Base-by-base conservation (phyloP, 2,329 filamentous ascomycete genomes). In the Penicillium sp. region DNA sequence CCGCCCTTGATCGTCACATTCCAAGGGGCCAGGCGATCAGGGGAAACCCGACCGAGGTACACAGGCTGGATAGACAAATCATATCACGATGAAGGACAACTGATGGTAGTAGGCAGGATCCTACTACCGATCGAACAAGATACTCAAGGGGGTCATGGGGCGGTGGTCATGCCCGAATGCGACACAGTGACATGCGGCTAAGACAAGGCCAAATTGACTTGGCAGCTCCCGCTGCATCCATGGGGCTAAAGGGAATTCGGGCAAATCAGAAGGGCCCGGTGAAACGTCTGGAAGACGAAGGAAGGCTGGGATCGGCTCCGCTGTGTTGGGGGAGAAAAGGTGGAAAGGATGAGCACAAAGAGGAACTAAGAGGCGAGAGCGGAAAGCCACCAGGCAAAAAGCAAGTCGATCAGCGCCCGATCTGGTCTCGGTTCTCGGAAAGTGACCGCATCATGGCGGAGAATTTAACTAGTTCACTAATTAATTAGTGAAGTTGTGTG, bases 131-230 rank as follows among this genome's bases (percentile, higher is more conserved):
- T n/a, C n/a, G n/a, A n/a, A 11, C 14, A 27, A 13, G 11, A 27
- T 27, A 27, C 13, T 23, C 6, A 29, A 8, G 26, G 26, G 13
- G 26, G 7, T 6, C 9, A 14, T 4, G 17, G 6, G 28, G 9
- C 6, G 6, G 17, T 15, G 14, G 9, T 15, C 28, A 18, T 15
- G 28, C 40, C 33, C 38, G 43, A 17, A 29, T 45, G 41, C 43
- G 51, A 54, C 52, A 54, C 51, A 46, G 48, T 54, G 52, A 55
- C 51, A 54, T 52, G 47, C 34, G 49, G 38, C 52, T 54, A 55
- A 50, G 17, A 45, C 45, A 51, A 51, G 48, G 46, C 51, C 54
- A 47, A 40, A 51, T 46, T 37, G 41, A 38, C 38, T 38, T 45
- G 41, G 41, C 48, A 44, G 39, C 41, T 48, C 39, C 41, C 43